A percentile compares a stretch with the other conserved stretches of the same genome.
phyloP scores from a whole-genome alignment of 2,329 filamentous ascomycete species.

The Tolypocladium nubicola region DNA sequence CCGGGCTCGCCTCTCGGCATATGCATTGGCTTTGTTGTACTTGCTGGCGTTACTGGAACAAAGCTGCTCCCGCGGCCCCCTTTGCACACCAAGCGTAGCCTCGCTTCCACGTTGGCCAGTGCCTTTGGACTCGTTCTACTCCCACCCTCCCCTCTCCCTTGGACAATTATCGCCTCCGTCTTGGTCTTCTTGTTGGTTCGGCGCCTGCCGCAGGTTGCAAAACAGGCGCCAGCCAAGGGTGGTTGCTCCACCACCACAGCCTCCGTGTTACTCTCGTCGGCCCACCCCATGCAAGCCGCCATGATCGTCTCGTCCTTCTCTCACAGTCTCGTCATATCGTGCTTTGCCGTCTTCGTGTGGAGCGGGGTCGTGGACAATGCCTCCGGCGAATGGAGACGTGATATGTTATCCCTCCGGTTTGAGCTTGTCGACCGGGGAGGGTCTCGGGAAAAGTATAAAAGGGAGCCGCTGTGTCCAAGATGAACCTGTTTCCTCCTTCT shows the following conservation, averaged over 20 bases:
- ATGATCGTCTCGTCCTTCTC: conserved; percentile 20
- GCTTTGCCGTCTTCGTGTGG: conserved; percentile 15
- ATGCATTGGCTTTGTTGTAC: conserved; percentile 19
- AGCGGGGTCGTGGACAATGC: conserved; percentile 29
- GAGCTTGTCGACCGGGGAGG: conserved; percentile 22
- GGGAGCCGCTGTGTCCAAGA: conserved; percentile 36
- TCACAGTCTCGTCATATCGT: conserved; percentile 16
- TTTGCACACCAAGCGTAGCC: not conserved
- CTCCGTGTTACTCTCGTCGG: conserved; percentile 17
- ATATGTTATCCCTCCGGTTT: conserved; percentile 30
- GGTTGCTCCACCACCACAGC: conserved; percentile 8
- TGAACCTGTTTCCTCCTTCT: conserved; percentile 35
- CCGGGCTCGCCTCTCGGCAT: conserved; percentile 23
- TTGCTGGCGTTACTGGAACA: not conserved
- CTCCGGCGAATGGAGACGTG: conserved; percentile 32
- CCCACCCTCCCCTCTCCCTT: conserved; percentile 13
- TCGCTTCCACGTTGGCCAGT: conserved; percentile 1
- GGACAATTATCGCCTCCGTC: conserved; percentile 1
- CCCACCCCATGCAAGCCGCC: conserved; percentile 23
- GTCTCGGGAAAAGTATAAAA: conserved; percentile 52
- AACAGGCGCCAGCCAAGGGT: conserved; percentile 3
- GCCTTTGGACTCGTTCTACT: conserved; percentile 8
- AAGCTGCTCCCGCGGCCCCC: not conserved
- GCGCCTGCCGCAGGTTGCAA: not conserved
- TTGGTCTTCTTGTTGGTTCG: conserved; percentile 6